These are phyloP conservation scores for Calocybe gangraenosa DNA, from an alignment of 768 basidiomycete species.

Conservation along the genomic window DNA sequence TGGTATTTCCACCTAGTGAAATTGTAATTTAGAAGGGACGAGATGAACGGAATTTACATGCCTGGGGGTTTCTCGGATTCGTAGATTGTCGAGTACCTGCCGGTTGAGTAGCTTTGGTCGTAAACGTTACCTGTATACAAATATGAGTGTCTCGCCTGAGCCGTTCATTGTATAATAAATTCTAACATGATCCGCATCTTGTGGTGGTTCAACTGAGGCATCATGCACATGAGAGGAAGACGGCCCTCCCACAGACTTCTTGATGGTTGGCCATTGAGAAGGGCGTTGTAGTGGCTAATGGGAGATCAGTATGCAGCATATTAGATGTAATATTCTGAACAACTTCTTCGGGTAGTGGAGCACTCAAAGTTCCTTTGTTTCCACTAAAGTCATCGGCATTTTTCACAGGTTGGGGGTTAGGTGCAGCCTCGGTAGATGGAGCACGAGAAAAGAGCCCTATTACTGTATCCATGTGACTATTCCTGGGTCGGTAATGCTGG, in stretches of 20 bases:
- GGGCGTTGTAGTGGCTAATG: neutral
- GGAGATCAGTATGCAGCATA: neutral
- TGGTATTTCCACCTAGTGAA: too few relatives aligned
- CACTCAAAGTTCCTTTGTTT: neutral
- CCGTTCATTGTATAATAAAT: too few relatives aligned
- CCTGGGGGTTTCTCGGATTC: too few relatives aligned
- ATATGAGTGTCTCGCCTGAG: too few relatives aligned
- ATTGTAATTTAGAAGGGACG: too few relatives aligned
- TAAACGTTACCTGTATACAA: too few relatives aligned
- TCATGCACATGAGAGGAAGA: neutral
- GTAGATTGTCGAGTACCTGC: too few relatives aligned
- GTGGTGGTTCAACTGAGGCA: too few relatives aligned
- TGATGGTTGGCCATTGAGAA: neutral
- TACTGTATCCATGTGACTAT: neutral
- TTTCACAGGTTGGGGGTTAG: neutral
- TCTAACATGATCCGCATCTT: too few relatives aligned
- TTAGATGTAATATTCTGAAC: too few relatives aligned
- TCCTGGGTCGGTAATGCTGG: neutral
- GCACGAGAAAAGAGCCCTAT: neutral
- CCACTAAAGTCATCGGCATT: neutral
- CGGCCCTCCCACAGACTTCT: neutral
- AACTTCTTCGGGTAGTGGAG: conserved; percentile 1
- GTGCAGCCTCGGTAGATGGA: neutral
- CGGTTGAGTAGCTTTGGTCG: too few relatives aligned
- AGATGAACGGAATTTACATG: too few relatives aligned